These are phyloP conservation scores for Phytomonas sp. DNA, from an alignment of 208 protist species.

Conservation along the genomic window DNA sequence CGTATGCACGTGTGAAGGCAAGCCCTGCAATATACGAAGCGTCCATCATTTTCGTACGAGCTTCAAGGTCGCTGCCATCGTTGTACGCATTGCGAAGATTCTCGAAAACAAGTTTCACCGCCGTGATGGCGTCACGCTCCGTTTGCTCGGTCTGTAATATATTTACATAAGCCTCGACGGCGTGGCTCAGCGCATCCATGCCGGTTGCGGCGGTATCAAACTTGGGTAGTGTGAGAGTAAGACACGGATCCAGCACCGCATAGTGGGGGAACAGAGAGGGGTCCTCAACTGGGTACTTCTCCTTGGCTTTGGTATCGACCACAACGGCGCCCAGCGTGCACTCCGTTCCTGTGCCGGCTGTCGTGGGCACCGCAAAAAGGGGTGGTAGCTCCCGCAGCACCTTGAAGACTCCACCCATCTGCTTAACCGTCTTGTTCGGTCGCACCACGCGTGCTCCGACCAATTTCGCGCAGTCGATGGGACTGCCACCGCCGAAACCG, in stretches of 20 bases:
- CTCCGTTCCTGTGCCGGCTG: conserved; percentile 83
- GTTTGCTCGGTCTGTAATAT: conserved; percentile 36
- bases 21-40: conserved; percentile 71
- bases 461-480: conserved; percentile 83
- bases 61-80: conserved; percentile 28
- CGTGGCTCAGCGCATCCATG: conserved; percentile 81
- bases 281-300: conserved; percentile 67
- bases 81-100: conserved; percentile 43
- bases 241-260: conserved; percentile 70
- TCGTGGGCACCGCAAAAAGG: conserved; percentile 71
- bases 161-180: conserved; percentile 68
- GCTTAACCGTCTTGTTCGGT: conserved; percentile 27
- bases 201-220: conserved; percentile 74
- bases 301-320: conserved; percentile 21
- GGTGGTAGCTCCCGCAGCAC: conserved; percentile 38
- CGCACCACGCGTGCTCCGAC: conserved; percentile 51
- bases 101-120: conserved; percentile 44
- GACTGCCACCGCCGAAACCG: conserved; percentile 77
- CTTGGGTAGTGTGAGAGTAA: conserved; percentile 61
- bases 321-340: conserved; percentile 79
- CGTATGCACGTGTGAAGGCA: conserved; percentile 78
- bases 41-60: conserved; percentile 65
- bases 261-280: conserved; percentile 49
- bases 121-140: conserved; percentile 29
- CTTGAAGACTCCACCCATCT: conserved; percentile 38